Evolutionary conservation across 352 stramenopile species (phyloP).

Genomic region (Globisporangium emineosum): DNA sequence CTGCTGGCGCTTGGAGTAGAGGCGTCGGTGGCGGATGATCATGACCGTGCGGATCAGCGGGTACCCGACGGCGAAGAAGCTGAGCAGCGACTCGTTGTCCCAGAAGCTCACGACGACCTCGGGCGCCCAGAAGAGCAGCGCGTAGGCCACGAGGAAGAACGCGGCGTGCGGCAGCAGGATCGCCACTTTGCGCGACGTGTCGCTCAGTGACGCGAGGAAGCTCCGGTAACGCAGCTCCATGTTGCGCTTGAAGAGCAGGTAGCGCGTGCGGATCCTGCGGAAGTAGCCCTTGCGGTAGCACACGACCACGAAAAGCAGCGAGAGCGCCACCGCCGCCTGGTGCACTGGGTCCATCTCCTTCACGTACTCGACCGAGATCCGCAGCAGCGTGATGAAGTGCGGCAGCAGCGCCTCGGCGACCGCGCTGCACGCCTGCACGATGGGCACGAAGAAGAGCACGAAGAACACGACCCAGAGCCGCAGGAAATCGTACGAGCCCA

Average conservation of each 20-base stretch:
- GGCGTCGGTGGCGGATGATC: constrained; percentile 51
- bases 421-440: constrained; percentile 34
- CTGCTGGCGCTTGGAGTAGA: constrained; percentile 31
- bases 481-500: constrained; percentile 61
- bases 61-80: constrained; percentile 60
- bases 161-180: constrained; percentile 65
- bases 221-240: constrained; percentile 60
- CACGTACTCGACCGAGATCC: constrained; percentile 39
- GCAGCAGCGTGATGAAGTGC: constrained; percentile 45
- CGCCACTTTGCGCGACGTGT: constrained; percentile 58
- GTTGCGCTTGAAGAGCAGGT: constrained; percentile 41
- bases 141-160: constrained; percentile 61
- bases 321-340: constrained; percentile 37
- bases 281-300: constrained; percentile 72
- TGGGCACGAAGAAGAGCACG: constrained; percentile 39
- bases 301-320: constrained; percentile 32
- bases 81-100: constrained; percentile 52
- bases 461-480: constrained; percentile 59
- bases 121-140: constrained; percentile 54
- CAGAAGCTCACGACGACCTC: constrained; percentile 42
- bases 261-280: constrained; percentile 45
- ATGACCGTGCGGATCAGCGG: constrained; percentile 65
- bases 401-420: constrained; percentile 61
- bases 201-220: constrained; percentile 67
- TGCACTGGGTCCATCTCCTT: constrained; percentile 57